phyloP scores from a whole-genome alignment of 176 grass and related monocot species.

The Hsuehochloa calcarea region DNA sequence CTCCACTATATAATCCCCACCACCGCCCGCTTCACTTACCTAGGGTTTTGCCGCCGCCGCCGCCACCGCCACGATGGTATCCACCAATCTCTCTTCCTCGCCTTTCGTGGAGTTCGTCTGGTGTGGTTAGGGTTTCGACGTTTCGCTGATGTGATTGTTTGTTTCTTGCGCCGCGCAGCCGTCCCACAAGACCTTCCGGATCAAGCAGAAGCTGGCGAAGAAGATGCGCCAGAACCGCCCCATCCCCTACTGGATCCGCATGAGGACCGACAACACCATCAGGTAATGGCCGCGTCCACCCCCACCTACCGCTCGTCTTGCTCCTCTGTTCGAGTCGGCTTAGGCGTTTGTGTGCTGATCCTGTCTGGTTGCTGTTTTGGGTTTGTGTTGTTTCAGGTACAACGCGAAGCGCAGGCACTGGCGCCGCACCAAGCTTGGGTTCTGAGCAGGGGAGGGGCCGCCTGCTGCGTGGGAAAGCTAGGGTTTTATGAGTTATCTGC shows the following conservation, averaged over 20 bases:
- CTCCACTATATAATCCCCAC: conserved; percentile 40
- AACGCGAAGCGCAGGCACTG: conserved; percentile 98
- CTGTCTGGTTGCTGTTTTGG: not conserved
- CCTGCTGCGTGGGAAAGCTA: conserved; percentile 23
- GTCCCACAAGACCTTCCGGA: conserved; percentile 91
- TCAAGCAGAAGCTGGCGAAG: conserved; percentile 96
- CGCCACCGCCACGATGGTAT: conserved; percentile 48
- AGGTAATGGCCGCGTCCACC: conserved; percentile 32
- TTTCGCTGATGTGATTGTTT: conserved; percentile 3
- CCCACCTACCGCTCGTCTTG: not conserved
- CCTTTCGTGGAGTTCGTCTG: not conserved
- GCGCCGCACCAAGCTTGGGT: conserved; percentile 96
- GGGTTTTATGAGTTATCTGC: conserved; percentile 37
- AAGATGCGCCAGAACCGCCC: conserved; percentile 95
- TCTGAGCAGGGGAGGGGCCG: conserved; percentile 41
- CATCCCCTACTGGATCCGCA: conserved; percentile 96
- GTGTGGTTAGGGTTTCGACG: not conserved
- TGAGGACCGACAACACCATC: conserved; percentile 89
- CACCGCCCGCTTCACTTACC: conserved; percentile 26
- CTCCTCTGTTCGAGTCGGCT: not conserved
- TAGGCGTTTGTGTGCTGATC: not conserved
- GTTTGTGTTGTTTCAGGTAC: conserved; percentile 51
- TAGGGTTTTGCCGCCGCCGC: conserved; percentile 59
- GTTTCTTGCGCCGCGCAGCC: conserved; percentile 36
- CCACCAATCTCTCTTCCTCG: not conserved